Conservation (phyloP, 768 basidiomycete genomes). For the Zangia roseola region DNA sequence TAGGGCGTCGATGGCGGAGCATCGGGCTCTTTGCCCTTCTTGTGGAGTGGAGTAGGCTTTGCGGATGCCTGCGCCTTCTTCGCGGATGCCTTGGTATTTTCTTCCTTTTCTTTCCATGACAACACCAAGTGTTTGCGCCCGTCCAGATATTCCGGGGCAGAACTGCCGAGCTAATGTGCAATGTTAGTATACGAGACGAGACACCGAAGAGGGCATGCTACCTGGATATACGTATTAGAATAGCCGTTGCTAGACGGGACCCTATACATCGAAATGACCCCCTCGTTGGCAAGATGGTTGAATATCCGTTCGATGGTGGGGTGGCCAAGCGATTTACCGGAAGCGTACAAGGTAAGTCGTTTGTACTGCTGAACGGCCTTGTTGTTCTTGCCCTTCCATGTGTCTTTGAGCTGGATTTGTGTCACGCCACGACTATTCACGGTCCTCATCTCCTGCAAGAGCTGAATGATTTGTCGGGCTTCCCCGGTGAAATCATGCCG, state of each 20-base stretch:
- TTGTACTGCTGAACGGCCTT: conserved; percentile 43
- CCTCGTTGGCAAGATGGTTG: conserved; percentile 49
- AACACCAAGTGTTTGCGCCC: conserved; percentile 19
- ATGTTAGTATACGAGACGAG: background rate
- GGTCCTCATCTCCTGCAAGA: conserved; percentile 50
- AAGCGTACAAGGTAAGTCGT: conserved; percentile 52
- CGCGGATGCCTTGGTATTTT: background rate
- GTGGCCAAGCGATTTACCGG: conserved; percentile 46
- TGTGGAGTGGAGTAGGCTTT: conserved; percentile 5
- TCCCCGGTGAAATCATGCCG: conserved; percentile 59
- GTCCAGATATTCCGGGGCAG: conserved; percentile 22
- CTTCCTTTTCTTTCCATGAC: conserved; percentile 28
- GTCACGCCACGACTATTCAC: conserved; percentile 55
- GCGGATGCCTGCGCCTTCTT: conserved; percentile 13
- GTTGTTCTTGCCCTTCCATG: conserved; percentile 63
- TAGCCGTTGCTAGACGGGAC: conserved; percentile 48
- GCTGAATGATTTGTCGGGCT: conserved; percentile 53
- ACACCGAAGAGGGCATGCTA: conserved; percentile 16
- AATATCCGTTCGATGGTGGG: conserved; percentile 68
- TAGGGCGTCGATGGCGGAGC: background rate
- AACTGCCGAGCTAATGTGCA: conserved; percentile 13
- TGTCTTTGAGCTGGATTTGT: conserved; percentile 52
- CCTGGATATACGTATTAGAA: conserved; percentile 53
- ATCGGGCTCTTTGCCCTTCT: conserved; percentile 24
- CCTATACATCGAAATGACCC: conserved; percentile 49